These are phyloP conservation scores for Helicocarpus griseus DNA, from an alignment of 2,329 filamentous ascomycete genomes.

Conservation along the genomic window DNA sequence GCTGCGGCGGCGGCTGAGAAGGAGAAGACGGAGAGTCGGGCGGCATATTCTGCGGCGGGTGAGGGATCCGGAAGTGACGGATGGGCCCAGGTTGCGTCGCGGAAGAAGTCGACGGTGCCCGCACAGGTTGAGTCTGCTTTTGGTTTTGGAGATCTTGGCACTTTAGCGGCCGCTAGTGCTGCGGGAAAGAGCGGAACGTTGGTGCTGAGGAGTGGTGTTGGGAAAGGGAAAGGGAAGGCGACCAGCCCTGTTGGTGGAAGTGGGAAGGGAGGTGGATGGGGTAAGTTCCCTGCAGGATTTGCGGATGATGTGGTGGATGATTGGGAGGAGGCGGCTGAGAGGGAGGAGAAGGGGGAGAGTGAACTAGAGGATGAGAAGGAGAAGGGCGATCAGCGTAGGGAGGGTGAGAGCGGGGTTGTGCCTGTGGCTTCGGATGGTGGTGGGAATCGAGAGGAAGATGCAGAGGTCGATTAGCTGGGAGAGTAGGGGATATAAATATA, in stretches of 20 bases:
- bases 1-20: conserved; percentile 21
- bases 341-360: conserved; percentile 30
- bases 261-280: conserved; percentile 26
- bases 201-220: conserved; percentile 14
- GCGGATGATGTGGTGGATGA: conserved; percentile 32
- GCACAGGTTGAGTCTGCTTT: conserved; percentile 11
- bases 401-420: not conserved
- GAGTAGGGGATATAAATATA: too few relatives aligned
- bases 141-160: conserved; percentile 20
- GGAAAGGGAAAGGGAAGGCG: not conserved
- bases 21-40: conserved; percentile 24
- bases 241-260: conserved; percentile 14
- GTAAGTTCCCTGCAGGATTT: conserved; percentile 20
- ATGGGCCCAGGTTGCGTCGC: conserved; percentile 34
- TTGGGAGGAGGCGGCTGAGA: conserved; percentile 39
- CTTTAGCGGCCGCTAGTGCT: not conserved
- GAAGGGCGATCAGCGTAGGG: not conserved
- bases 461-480: too few relatives aligned
- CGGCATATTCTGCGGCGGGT: conserved; percentile 11
- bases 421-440: not conserved
- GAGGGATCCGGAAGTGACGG: conserved; percentile 15
- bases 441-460: not conserved
- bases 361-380: not conserved
- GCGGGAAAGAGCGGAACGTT: conserved; percentile 10
- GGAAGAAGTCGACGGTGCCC: conserved; percentile 17